These are phyloP conservation scores for Chytriomyces sp. DNA, from an alignment of 192 early-diverging fungal genomes.

Conservation along the genomic window DNA sequence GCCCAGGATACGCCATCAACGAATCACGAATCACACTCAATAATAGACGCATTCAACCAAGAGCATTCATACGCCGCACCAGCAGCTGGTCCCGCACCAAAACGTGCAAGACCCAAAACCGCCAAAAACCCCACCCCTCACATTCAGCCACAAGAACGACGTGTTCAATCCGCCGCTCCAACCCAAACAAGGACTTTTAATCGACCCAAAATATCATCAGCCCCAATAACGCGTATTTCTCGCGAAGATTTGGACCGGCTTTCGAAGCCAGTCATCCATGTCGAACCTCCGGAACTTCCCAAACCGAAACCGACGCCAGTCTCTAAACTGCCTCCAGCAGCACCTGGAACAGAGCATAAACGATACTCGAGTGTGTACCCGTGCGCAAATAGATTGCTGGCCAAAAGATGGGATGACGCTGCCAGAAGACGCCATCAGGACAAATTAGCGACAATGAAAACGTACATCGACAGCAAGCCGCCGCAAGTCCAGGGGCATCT, in stretches of 20 bases:
- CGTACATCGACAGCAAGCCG: conserved; percentile 48
- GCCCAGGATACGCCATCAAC: too few species aligned
- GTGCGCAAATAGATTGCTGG: conserved; percentile 51
- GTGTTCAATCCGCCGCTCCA: too few species aligned
- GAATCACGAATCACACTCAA: too few species aligned
- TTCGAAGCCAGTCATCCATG: conserved; percentile 8
- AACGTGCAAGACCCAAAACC: too few species aligned
- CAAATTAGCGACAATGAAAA: conserved; percentile 56
- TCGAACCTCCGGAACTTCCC: background rate
- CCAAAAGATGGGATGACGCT: conserved; percentile 58
- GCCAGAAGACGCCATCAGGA: conserved; percentile 45
- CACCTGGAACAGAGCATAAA: conserved; percentile 46
- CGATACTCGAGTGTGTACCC: conserved; percentile 48
- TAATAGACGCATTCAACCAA: too few species aligned
- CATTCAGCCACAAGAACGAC: too few species aligned
- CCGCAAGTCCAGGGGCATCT: conserved; percentile 48
- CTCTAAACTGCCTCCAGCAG: conserved; percentile 41
- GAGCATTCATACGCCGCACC: too few species aligned
- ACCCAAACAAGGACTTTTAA: background rate
- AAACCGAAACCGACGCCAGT: conserved; percentile 9
- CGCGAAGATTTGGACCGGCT: conserved; percentile 19
- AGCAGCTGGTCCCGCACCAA: too few species aligned
- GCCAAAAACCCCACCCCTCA: too few species aligned
- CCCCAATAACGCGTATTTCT: background rate
- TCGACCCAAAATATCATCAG: conserved; percentile 2